Base-by-base conservation (phyloP, 1,284 basidiomycete species). In the Cryptococcus sp. region DNA sequence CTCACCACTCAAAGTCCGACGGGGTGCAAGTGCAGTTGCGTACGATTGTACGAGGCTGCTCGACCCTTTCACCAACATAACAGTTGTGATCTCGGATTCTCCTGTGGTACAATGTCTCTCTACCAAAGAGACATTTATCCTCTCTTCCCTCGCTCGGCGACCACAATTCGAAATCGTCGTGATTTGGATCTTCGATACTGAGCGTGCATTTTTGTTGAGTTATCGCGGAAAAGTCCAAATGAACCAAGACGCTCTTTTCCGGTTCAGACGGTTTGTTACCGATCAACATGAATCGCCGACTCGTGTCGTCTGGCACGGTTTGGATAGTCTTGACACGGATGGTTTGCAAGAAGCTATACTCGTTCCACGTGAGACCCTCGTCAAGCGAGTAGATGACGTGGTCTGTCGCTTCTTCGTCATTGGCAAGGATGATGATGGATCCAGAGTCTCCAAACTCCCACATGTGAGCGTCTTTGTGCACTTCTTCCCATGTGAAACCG, bases 381-480 rank as follows among this genome's bases (percentile, higher is more conserved):
- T 99, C 86, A 5, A 87, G 89, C 48, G 89, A 91, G 80, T 88
- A 98, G 61, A 93, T 77, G 40, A 98, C 85, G 64, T 89, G 87
- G 72, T 97, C 90, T 1, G 91, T 95, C 0, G 93, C 85, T 58
- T 89, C 88, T 75, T 98, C 93, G 76, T 99, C 96, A 75, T 98
- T 96, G 54, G 87, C 93, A 78, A 99, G 88, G 62, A 99, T 81
- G 39, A 99, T 83, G 59, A 99, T 84, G 0, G 93, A 93, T 8
- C 96, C 95, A 1, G 92, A 95, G 79, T 99, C 96, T 39, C 95
- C 95, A 70, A 93, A 98, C 73, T 96, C 93, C 93, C 93, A 99
- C 52, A 96, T 83, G 74, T 98, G 90, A 0, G 96, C 94, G 68
- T 96, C 94, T 76, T 99, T 99, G 81, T 93, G 92, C 3, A 99